Conservation (phyloP, 2,329 filamentous ascomycete genomes). For the Alternaria novae-zelandiae region DNA sequence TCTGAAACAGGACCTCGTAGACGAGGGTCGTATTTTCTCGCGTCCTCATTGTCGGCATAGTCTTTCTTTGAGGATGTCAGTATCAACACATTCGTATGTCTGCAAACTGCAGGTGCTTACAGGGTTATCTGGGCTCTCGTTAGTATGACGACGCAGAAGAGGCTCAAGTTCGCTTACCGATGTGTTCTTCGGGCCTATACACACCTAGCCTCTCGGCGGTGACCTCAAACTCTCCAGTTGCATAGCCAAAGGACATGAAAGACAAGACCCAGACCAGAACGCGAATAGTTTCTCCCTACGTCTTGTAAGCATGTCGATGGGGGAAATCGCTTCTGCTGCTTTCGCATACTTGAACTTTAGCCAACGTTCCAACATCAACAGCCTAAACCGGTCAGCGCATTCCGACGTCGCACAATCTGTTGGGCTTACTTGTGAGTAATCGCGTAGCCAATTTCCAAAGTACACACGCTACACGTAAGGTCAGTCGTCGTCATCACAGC, state of each 20-base stretch:
- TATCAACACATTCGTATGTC: neutral
- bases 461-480: slow-evolving; percentile 44
- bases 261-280: slow-evolving; percentile 62
- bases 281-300: slow-evolving; percentile 58
- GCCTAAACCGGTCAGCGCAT: slow-evolving; percentile 55
- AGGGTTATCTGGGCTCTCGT: slow-evolving; percentile 34
- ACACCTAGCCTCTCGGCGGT: slow-evolving; percentile 59
- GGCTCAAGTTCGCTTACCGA: slow-evolving; percentile 16
- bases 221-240: slow-evolving; percentile 63
- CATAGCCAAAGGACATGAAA: slow-evolving; percentile 64
- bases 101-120: neutral
- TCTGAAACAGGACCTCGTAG: slow-evolving; percentile 76
- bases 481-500: slow-evolving; percentile 17
- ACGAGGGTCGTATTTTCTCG: slow-evolving; percentile 78
- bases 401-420: slow-evolving; percentile 24
- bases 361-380: slow-evolving; percentile 61
- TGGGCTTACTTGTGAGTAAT: slow-evolving; percentile 60
- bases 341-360: slow-evolving; percentile 53
- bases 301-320: slow-evolving; percentile 24
- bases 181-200: slow-evolving; percentile 60
- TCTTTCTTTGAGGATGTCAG: slow-evolving; percentile 33
- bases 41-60: slow-evolving; percentile 73
- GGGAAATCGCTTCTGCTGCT: neutral
- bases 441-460: slow-evolving; percentile 57
- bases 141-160: neutral